Conservation (phyloP, 2,329 filamentous ascomycete species). For the Polytolypa hystricis region DNA sequence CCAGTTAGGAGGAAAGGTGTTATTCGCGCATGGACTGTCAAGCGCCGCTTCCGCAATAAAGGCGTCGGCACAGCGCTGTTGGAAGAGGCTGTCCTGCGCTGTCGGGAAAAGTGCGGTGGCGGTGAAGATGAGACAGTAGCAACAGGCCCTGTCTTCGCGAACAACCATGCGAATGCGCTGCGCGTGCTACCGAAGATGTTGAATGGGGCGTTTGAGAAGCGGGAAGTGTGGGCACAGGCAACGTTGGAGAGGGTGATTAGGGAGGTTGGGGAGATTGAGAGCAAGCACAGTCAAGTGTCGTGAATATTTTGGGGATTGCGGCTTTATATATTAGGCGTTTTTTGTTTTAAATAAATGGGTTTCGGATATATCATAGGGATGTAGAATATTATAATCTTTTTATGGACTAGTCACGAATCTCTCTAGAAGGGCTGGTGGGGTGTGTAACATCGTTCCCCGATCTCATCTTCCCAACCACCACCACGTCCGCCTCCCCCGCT, state of each 20-base stretch:
- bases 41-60: constrained; percentile 54
- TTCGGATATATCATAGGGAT: too few relatives aligned
- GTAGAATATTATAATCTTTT: too few relatives aligned
- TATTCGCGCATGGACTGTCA: constrained; percentile 74
- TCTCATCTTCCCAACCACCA: too few relatives aligned
- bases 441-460: too few relatives aligned
- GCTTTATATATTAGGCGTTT: too few relatives aligned
- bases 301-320: too few relatives aligned
- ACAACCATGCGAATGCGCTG: constrained; percentile 63
- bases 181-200: constrained; percentile 53
- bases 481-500: too few relatives aligned
- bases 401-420: too few relatives aligned
- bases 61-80: constrained; percentile 64
- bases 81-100: constrained; percentile 57
- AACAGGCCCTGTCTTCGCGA: constrained; percentile 50
- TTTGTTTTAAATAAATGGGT: too few relatives aligned
- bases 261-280: background rate
- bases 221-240: constrained; percentile 44
- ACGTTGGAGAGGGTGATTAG: constrained; percentile 22
- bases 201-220: constrained; percentile 47
- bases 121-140: background rate
- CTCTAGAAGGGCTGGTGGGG: too few relatives aligned
- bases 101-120: constrained; percentile 56
- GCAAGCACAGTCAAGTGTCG: too few relatives aligned
- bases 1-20: constrained; percentile 30